These are phyloP conservation scores for Tubosaeta sp. DNA, from an alignment of 768 basidiomycete genomes.

Conservation along the genomic window DNA sequence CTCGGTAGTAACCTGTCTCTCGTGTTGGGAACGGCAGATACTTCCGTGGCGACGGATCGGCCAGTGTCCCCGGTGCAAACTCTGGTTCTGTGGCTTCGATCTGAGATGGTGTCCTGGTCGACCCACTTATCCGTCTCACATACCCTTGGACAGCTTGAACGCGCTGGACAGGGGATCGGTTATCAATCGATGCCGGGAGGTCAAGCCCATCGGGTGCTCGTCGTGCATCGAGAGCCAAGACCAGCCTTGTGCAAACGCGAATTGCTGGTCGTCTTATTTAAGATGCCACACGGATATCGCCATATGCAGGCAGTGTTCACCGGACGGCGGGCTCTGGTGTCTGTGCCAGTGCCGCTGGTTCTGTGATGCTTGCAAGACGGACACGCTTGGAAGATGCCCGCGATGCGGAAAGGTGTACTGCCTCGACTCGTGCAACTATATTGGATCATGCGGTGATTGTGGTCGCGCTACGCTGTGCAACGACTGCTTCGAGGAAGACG, in stretches of 20 bases:
- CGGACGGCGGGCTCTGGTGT: conserved; percentile 20
- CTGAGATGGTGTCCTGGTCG: conserved; percentile 24
- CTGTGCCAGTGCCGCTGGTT: conserved; percentile 18
- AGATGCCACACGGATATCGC: neutral
- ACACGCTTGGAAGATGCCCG: conserved; percentile 12
- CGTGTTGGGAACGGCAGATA: conserved; percentile 7
- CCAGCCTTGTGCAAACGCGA: conserved; percentile 11
- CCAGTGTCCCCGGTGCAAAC: conserved; percentile 18
- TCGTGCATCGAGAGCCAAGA: conserved; percentile 2
- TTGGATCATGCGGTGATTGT: conserved; percentile 17
- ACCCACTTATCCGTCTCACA: conserved; percentile 9
- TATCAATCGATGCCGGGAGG: too few relatives aligned
- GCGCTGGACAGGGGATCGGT: too few relatives aligned
- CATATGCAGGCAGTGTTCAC: conserved; percentile 17
- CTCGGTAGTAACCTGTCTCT: conserved; percentile 4
- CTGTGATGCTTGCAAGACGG: conserved; percentile 22
- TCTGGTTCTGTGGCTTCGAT: conserved; percentile 21
- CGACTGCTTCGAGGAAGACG: too few relatives aligned
- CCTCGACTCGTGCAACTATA: conserved; percentile 20
- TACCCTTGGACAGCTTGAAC: too few relatives aligned
- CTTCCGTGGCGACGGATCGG: conserved; percentile 8
- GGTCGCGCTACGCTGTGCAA: too few relatives aligned
- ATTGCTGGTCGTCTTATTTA: conserved; percentile 28
- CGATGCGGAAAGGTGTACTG: conserved; percentile 19
- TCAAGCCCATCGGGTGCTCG: conserved; percentile 10